Base-by-base conservation (phyloP, 106 monocot genomes). In the Apostasia shenzhenica region DNA sequence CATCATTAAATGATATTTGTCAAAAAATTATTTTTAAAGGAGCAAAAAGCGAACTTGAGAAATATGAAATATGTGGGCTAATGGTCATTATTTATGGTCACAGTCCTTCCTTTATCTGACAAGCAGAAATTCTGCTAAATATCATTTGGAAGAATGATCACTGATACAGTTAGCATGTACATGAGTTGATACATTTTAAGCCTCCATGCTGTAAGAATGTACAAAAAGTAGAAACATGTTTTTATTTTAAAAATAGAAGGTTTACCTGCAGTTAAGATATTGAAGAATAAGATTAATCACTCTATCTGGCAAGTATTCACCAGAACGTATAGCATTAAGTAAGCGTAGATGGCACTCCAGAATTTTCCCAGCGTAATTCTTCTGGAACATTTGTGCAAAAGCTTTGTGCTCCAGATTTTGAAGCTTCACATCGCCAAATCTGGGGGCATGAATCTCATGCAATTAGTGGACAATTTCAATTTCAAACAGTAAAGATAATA, bases 231-330 rank as follows among this genome's bases (percentile, higher is more conserved):
- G 26, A 26, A 26, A 26, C 26, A 0, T 26, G 26, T 26, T 26
- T 26, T 26, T 26, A 0, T 26, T 26, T 26, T 26, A 26, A 68
- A 8, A 52, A 54, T 26, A 26, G 53, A 48, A 59, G 68, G 43
- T 73, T 55, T 73, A 95, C 99, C 99, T 93, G 90, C 86, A 85
- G 69, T 77, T 90, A 44, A 99, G 79, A 72, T 99, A 93, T 62
- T 99, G 99, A 76, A 99, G 93, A n/a, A 92, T 74, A 61, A 99
- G 99, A 65, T 93, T 99, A 67, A 73, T 85, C 67, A 99, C 90
- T 78, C 99, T 89, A 76, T 99, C 99, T 57, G 99, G 99, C 59
- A 99, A 81, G 73, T 93, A 99, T 60, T 79, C 87, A 37, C 85
- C 78, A 39, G 67, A 50, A 49, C 93, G 87, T 12, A 99, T 77